phyloP scores from a whole-genome alignment of 2,329 filamentous ascomycete genomes.

The Cytospora piceae region DNA sequence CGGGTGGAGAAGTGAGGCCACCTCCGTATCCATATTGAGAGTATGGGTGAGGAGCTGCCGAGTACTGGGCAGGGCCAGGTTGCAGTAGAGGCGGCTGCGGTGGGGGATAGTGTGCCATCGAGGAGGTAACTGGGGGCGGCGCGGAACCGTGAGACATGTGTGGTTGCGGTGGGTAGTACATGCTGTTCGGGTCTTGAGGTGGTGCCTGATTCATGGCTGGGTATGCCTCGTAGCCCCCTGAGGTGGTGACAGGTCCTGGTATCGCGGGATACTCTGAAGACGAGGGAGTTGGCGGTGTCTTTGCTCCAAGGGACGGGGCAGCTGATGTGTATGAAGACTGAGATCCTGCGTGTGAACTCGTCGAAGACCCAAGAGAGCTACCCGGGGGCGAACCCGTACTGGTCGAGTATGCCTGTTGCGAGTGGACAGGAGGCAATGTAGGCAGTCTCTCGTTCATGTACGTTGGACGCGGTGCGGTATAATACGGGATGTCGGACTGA shows the following conservation, averaged over 20 bases:
- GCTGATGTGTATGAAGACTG: slow-evolving; percentile 59
- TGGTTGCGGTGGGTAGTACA: slow-evolving; percentile 74
- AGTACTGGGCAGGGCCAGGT: slow-evolving; percentile 71
- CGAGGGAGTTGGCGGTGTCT: slow-evolving; percentile 74
- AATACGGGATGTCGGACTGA: slow-evolving; percentile 71
- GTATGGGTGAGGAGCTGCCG: slow-evolving; percentile 60
- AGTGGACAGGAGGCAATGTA: slow-evolving; percentile 70
- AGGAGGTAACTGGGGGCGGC: slow-evolving; percentile 74
- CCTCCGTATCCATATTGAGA: slow-evolving; percentile 74
- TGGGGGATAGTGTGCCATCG: slow-evolving; percentile 76
- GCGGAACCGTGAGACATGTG: slow-evolving; percentile 80
- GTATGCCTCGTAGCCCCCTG: slow-evolving; percentile 47
- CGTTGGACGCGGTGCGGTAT: slow-evolving; percentile 68
- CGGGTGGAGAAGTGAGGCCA: slow-evolving; percentile 80
- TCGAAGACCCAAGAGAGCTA: slow-evolving; percentile 70
- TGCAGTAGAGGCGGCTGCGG: slow-evolving; percentile 78
- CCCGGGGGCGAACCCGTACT: slow-evolving; percentile 75
- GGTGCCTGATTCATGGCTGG: slow-evolving; percentile 79
- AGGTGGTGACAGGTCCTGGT: slow-evolving; percentile 39
- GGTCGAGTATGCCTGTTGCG: slow-evolving; percentile 71
- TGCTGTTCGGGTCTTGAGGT: slow-evolving; percentile 57
- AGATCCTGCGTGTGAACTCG: slow-evolving; percentile 55
- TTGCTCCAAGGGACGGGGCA: slow-evolving; percentile 65
- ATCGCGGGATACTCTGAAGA: slow-evolving; percentile 56
- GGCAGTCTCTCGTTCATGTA: slow-evolving; percentile 76